phyloP scores from a whole-genome alignment of 2,329 filamentous ascomycete genomes.

The Trichoderma sp. region DNA sequence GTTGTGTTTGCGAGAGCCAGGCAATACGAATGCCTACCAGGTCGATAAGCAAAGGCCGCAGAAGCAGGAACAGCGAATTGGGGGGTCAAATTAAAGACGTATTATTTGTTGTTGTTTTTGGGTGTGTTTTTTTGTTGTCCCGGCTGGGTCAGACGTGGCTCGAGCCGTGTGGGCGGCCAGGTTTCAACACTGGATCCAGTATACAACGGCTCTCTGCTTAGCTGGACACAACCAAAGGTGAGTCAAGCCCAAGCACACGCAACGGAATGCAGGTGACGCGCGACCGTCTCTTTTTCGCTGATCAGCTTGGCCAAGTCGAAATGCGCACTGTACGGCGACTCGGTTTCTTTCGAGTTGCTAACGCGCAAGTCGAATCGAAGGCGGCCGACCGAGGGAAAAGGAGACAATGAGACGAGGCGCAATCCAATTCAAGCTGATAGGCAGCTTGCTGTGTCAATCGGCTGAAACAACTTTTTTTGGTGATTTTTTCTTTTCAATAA shows the following conservation, averaged over 20 bases:
- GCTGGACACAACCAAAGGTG: neutral
- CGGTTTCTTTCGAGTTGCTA: neutral
- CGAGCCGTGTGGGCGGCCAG: slow-evolving; percentile 3
- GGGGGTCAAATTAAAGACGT: neutral
- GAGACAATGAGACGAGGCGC: neutral
- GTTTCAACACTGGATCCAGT: neutral
- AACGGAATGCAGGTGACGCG: slow-evolving; percentile 17
- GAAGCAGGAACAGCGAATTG: neutral
- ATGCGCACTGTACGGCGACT: slow-evolving; percentile 3
- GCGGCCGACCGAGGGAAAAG: neutral
- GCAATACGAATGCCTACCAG: neutral
- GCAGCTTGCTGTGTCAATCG: neutral
- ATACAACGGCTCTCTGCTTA: neutral
- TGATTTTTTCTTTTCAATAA: neutral
- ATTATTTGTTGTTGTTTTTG: slow-evolving; percentile 3
- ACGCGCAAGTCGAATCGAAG: neutral
- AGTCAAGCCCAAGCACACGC: neutral
- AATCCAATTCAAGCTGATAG: neutral
- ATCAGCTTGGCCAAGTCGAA: neutral
- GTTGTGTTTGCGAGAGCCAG: slow-evolving; percentile 1
- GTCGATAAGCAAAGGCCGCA: neutral
- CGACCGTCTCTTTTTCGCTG: neutral
- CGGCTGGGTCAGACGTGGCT: slow-evolving; percentile 10
- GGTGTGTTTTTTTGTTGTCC: neutral
- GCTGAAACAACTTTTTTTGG: neutral